phyloP scores from a whole-genome alignment of 2,329 filamentous ascomycete genomes.

The Scortechinia acanthostroma region DNA sequence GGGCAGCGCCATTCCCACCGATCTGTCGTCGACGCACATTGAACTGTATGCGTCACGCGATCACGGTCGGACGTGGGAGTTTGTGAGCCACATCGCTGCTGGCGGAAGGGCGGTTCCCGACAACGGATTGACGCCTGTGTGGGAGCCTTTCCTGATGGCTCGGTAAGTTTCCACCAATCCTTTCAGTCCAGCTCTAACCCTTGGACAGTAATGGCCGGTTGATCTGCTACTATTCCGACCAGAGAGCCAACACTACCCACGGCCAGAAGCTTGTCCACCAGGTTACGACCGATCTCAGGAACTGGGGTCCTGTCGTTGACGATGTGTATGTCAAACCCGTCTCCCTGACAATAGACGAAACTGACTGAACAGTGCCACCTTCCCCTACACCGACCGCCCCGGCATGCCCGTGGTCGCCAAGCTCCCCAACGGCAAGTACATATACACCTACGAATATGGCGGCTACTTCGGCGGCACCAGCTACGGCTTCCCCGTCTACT shows the following conservation, averaged over 20 bases:
- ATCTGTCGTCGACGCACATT: constrained; percentile 39
- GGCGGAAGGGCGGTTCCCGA: too few relatives aligned
- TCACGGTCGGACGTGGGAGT: too few relatives aligned
- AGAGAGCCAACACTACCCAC: too few relatives aligned
- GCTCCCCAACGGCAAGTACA: constrained; percentile 38
- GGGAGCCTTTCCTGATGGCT: too few relatives aligned
- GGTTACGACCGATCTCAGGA: constrained; percentile 32
- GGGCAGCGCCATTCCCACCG: constrained; percentile 34
- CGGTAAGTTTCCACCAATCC: too few relatives aligned
- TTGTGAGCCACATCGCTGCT: too few relatives aligned
- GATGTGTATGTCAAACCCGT: constrained; percentile 38
- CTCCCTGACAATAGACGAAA: too few relatives aligned
- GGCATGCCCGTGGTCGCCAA: constrained; percentile 41
- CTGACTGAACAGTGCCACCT: too few relatives aligned
- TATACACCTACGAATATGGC: constrained; percentile 44
- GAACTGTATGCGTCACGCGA: constrained; percentile 34
- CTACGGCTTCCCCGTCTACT: constrained; percentile 18
- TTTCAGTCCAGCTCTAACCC: too few relatives aligned
- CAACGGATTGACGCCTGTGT: too few relatives aligned
- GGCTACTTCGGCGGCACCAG: constrained; percentile 19
- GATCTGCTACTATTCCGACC: too few relatives aligned
- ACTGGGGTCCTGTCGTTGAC: constrained; percentile 36
- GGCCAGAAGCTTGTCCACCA: constrained; percentile 47
- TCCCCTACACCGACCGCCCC: constrained; percentile 39
- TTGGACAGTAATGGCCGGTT: too few relatives aligned